Percentiles rank a stretch among this genome's conserved stretches.
phyloP scores from a whole-genome alignment of 441 rosid species.

The Francoa sonchifolia region DNA sequence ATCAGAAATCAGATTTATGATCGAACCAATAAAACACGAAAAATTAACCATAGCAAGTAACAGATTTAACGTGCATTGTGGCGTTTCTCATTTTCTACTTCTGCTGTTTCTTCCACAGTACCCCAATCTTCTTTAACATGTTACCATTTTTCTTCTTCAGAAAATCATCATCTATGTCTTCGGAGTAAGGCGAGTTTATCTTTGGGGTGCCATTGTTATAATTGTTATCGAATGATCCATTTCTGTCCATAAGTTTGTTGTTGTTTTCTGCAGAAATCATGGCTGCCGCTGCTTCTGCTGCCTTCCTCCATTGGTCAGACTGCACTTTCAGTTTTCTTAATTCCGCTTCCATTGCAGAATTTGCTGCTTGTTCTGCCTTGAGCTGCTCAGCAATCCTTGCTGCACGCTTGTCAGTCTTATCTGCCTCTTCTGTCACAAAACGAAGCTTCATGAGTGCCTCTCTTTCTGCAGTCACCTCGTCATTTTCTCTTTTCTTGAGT shows the following conservation, averaged over 20 bases:
- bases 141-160: slow-evolving; percentile 60
- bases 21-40: too few relatives aligned
- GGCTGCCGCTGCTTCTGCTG: slow-evolving; percentile 65
- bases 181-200: slow-evolving; percentile 36
- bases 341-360: slow-evolving; percentile 46
- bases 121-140: slow-evolving; percentile 64
- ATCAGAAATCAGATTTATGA: too few relatives aligned
- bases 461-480: slow-evolving; percentile 27
- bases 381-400: slow-evolving; percentile 51
- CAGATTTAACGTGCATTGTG: slow-evolving; percentile 8
- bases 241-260: slow-evolving; percentile 41
- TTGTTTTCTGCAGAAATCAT: slow-evolving; percentile 54
- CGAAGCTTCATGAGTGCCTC: slow-evolving; percentile 60
- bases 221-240: slow-evolving; percentile 33
- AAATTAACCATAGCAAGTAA: too few relatives aligned
- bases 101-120: slow-evolving; percentile 64
- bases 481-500: slow-evolving; percentile 28
- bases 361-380: slow-evolving; percentile 45
- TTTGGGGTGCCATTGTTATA: slow-evolving; percentile 26
- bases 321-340: slow-evolving; percentile 64
- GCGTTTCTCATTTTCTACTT: slow-evolving; percentile 25
- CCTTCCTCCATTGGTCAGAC: slow-evolving; percentile 79
- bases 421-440: slow-evolving; percentile 49
- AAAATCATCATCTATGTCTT: slow-evolving; percentile 21
- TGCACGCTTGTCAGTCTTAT: slow-evolving; percentile 40